Conservation (phyloP, 2,329 filamentous ascomycete species). For the Aspergillus pseudotamarii region DNA sequence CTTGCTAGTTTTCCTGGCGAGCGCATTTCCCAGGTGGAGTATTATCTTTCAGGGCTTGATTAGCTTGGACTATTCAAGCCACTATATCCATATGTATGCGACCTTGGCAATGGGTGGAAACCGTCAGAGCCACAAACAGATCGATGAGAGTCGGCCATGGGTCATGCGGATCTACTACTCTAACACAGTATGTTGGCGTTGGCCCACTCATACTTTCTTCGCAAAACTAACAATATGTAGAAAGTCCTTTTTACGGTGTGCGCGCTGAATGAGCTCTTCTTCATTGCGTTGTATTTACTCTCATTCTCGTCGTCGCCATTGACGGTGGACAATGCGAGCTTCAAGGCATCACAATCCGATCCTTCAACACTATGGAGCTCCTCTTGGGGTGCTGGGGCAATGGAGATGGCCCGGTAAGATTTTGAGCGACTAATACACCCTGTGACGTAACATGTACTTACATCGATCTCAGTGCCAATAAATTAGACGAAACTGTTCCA, state of each 20-base stretch:
- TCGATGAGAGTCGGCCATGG: slow-evolving; percentile 81
- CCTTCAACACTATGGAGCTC: slow-evolving; percentile 3
- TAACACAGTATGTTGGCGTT: slow-evolving; percentile 69
- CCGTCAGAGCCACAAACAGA: slow-evolving; percentile 81
- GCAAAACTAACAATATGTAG: slow-evolving; percentile 49
- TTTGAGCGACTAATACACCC: not conserved
- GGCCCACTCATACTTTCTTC: slow-evolving; percentile 2
- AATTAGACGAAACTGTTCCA: slow-evolving; percentile 72
- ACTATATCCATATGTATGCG: slow-evolving; percentile 75
- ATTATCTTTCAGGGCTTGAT: slow-evolving; percentile 91
- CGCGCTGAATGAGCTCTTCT: slow-evolving; percentile 87
- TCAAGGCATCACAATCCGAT: not conserved
- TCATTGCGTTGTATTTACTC: slow-evolving; percentile 92
- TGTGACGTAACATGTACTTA: not conserved
- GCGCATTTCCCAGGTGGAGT: slow-evolving; percentile 88
- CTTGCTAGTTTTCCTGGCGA: slow-evolving; percentile 85
- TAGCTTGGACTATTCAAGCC: slow-evolving; percentile 85
- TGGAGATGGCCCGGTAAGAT: slow-evolving; percentile 73
- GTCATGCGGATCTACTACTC: slow-evolving; percentile 91
- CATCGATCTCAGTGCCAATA: slow-evolving; percentile 63
- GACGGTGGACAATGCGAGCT: slow-evolving; percentile 61
- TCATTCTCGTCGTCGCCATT: slow-evolving; percentile 90
- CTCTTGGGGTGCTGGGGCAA: slow-evolving; percentile 87
- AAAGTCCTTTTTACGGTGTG: slow-evolving; percentile 85
- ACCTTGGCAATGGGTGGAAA: slow-evolving; percentile 81